Base-by-base conservation (phyloP, 2,329 filamentous ascomycete genomes). In the Apiospora sp. region DNA sequence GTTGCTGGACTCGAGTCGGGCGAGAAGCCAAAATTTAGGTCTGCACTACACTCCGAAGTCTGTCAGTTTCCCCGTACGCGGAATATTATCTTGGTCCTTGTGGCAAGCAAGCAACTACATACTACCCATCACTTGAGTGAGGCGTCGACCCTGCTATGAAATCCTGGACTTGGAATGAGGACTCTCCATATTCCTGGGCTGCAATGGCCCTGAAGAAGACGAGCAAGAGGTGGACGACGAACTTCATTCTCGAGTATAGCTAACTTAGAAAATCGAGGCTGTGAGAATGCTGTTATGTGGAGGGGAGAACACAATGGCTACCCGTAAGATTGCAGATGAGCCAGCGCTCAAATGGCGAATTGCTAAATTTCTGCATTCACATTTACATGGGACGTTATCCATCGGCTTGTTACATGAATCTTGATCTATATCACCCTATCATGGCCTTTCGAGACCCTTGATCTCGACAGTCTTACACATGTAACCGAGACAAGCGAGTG, bases 81-180 rank as follows among this genome's bases (percentile, higher is more conserved):
- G 44, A 22, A 4, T 44, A 14, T 3, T 27, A n/a, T 13, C 19
- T 30, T n/a, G 6, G 19, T n/a, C 6, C 10, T 22, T 22, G 46
- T 48, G 46, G 46, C 8, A 12, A 41, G 30, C 30, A 22, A 37
- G 30, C 16, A 27, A 37, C 19, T 8, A 74, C 76, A 74, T 67
- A 77, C 76, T 75, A 73, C 70, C 75, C 75, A 37, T 74, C 16
- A n/a, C 70, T 54, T 6, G 75, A 77, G 68, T 77, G 75, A n/a
- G 76, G 76, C 51, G 68, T 74, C 16, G 74, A 75, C 30, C 76
- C 75, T 10, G 75, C 76, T 27, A 72, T 67, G 71, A 76, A 76
- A 24, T 72, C 71, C 48, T 71, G 67, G 22, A 77, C 72, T 13
- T 68, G 43, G 67, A 77, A 75, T 16, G 70, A 51, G 30, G 54